Conservation (phyloP, 192 early-diverging fungal species). For the Entrophospora sp. region DNA sequence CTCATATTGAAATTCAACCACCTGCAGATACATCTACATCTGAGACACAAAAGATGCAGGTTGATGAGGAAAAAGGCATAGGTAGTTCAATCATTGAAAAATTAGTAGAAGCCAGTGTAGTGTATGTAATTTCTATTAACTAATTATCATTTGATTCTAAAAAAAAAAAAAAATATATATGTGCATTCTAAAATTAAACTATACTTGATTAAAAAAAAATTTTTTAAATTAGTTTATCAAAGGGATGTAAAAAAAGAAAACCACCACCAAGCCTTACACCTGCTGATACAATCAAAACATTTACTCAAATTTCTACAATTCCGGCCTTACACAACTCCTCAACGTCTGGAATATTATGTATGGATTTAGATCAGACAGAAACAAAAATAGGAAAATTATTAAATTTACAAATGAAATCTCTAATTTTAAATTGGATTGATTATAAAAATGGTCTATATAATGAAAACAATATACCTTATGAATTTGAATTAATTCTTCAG, state of each 20-base stretch:
- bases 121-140: too few relatives aligned
- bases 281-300: constrained; percentile 57
- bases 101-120: constrained; percentile 40
- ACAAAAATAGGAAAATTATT: too few relatives aligned
- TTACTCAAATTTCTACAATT: constrained; percentile 36
- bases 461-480: too few relatives aligned
- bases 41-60: constrained; percentile 40
- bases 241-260: constrained; percentile 75
- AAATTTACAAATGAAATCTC: too few relatives aligned
- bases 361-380: constrained; percentile 50
- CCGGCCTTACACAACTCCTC: constrained; percentile 65
- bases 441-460: too few relatives aligned
- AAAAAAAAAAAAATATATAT: not conserved
- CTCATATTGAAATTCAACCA: constrained; percentile 44
- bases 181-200: not conserved
- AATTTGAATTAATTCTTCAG: too few relatives aligned
- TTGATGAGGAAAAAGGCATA: constrained; percentile 33
- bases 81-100: constrained; percentile 40
- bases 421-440: too few relatives aligned
- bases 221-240: constrained; percentile 42
- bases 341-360: constrained; percentile 55
- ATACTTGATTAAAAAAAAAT: constrained; percentile 15
- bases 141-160: too few relatives aligned
- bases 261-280: constrained; percentile 61
- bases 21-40: constrained; percentile 21